Percentiles rank a stretch among this genome's conserved stretches.
These are phyloP conservation scores for Paramecium pentaurelia DNA, from an alignment of 73 alveolate species.

Conservation along the genomic window DNA sequence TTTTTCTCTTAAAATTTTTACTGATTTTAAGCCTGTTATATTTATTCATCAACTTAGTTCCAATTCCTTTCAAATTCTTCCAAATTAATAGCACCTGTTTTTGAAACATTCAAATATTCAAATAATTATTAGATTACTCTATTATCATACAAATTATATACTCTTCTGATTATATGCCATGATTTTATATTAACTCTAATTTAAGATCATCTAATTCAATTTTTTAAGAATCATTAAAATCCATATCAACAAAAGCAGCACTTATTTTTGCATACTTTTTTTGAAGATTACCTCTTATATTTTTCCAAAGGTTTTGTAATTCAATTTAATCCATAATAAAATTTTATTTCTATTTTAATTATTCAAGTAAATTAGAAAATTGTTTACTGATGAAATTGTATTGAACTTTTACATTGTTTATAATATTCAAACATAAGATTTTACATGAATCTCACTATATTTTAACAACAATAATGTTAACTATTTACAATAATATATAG, in stretches of 20 bases:
- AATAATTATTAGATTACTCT: not conserved
- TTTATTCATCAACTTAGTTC: not conserved
- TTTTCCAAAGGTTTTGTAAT: not conserved
- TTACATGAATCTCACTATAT: not conserved
- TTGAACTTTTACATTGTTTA: not conserved
- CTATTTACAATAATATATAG: not conserved
- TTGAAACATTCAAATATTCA: not conserved
- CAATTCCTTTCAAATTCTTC: slow-evolving; percentile 9
- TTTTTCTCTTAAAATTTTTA: not conserved
- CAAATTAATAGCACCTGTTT: not conserved
- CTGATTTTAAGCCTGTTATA: not conserved
- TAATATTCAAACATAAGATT: not conserved
- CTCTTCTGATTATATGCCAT: not conserved
- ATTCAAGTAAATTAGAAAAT: not conserved
- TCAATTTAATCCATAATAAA: slow-evolving; percentile 44
- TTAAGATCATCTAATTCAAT: not conserved
- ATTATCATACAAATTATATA: not conserved
- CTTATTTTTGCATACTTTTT: not conserved
- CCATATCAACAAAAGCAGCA: not conserved
- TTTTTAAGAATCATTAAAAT: not conserved
- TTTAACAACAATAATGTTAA: not conserved
- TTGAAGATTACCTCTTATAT: not conserved
- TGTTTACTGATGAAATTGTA: not conserved
- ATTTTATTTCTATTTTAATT: slow-evolving; percentile 14
- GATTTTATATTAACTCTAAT: not conserved